These are phyloP conservation scores for Penicillium sp. DNA, from an alignment of 2,329 filamentous ascomycete genomes.

Conservation along the genomic window DNA sequence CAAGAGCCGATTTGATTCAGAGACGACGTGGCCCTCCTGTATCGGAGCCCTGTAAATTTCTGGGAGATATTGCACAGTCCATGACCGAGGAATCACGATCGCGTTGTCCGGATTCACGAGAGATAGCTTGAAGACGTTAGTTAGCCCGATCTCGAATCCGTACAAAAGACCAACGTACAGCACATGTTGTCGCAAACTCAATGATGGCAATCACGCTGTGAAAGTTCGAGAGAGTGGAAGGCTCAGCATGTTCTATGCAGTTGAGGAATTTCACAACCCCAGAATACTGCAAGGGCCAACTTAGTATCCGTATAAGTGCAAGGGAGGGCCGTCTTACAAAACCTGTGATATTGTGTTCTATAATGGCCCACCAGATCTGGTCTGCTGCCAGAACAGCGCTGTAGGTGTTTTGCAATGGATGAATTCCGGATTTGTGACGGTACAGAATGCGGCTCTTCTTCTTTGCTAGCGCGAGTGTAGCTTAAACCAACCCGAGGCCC, in stretches of 20 bases:
- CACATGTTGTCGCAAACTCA: constrained; percentile 9
- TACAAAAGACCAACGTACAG: background rate
- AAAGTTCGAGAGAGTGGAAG: background rate
- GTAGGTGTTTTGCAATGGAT: background rate
- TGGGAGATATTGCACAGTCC: constrained; percentile 11
- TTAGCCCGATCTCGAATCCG: background rate
- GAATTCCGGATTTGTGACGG: background rate
- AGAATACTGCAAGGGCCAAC: background rate
- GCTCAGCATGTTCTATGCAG: background rate
- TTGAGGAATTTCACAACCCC: background rate
- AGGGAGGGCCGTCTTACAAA: background rate
- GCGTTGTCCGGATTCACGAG: constrained; percentile 8
- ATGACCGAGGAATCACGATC: constrained; percentile 12
- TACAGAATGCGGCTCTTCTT: background rate
- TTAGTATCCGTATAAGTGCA: background rate
- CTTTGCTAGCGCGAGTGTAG: background rate
- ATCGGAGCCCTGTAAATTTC: constrained; percentile 4
- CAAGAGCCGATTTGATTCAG: background rate
- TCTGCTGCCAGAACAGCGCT: background rate
- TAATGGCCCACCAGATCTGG: background rate
- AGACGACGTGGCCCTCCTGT: background rate
- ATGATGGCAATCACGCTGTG: constrained; percentile 12
- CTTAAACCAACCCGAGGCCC: background rate
- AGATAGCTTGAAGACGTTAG: constrained; percentile 4
- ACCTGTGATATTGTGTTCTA: background rate